Evolutionary conservation across 257 asterid species (phyloP), one percentile per base, ranked within the genome.

Genomic region (Ophiorrhiza pumila): DNA sequence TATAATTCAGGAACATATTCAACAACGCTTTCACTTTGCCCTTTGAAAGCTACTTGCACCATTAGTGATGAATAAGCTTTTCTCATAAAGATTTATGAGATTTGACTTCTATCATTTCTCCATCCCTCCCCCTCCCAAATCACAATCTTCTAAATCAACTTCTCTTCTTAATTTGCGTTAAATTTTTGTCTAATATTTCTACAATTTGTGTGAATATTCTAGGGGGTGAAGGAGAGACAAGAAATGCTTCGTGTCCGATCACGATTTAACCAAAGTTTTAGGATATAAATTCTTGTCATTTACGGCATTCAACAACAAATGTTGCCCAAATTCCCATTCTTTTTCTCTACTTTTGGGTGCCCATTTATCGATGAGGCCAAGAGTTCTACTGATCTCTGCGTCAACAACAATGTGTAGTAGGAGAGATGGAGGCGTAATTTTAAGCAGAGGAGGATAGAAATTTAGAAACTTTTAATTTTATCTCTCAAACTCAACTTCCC

Each of bases 1-100:
- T 82, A 75, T 67, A 78, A 64, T 17, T 49, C 34, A 66, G 31
- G 85, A 83, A 82, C 84, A 81, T 83, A 88, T 88, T 88, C 87
- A 86, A 88, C 83, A 67, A 76, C 49, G 88, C 83, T 80, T 83
- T 89, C 86, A 74, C 83, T 84, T 83, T 80, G 79, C 32, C 65
- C 39, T 65, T 84, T 81, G 88, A 86, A 88, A 88, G 83, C 84
- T 73, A 78, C 82, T 80, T 73, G 81, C 86, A 81, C 89, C 82
- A 88, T 76, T 73, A 49, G 76, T 85, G 80, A 74, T 85, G 80
- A 74, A 78, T 78, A 71, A 46, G 65, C 87, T 83, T 81, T 81
- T 83, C 73, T 55, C 43, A n/a, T 71, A 69, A 80, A 84, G 82
- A 52, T 63, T 76, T 82, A 79, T 81, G 85, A 68, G 88, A 86